These are phyloP conservation scores for Hortaea werneckii DNA, from an alignment of 2,329 filamentous ascomycete species.

Conservation along the genomic window DNA sequence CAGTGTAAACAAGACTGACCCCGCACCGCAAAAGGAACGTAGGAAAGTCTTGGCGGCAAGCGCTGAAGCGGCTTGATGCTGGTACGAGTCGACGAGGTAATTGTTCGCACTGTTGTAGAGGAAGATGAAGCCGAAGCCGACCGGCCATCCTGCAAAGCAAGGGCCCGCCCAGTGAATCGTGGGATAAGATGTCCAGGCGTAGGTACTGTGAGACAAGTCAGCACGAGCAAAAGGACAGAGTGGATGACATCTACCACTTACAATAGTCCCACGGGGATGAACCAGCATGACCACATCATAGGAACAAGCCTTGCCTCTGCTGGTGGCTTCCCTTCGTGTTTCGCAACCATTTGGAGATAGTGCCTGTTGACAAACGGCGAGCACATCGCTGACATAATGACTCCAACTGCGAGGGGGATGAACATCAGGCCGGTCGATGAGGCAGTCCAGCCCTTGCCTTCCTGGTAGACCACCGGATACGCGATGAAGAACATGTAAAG, in stretches of 20 bases:
- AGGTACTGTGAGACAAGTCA: conserved; percentile 35
- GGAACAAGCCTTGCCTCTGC: conserved; percentile 3
- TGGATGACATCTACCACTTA: not conserved
- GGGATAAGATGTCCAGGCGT: conserved; percentile 59
- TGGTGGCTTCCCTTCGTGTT: conserved; percentile 62
- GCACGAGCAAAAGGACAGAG: conserved; percentile 43
- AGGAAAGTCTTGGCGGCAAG: conserved; percentile 30
- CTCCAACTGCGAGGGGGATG: conserved; percentile 20
- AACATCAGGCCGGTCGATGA: conserved; percentile 64
- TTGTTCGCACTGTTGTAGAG: conserved; percentile 30
- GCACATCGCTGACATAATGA: conserved; percentile 17
- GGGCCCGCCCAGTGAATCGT: conserved; percentile 61
- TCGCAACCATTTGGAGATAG: conserved; percentile 55
- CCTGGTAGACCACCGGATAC: conserved; percentile 56
- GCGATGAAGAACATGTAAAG: conserved; percentile 71
- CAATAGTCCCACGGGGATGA: conserved; percentile 56
- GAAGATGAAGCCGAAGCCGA: conserved; percentile 25
- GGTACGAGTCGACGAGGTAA: conserved; percentile 51
- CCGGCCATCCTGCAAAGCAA: conserved; percentile 19
- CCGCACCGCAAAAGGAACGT: conserved; percentile 27
- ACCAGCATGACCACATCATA: conserved; percentile 35
- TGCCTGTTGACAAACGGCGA: conserved; percentile 67
- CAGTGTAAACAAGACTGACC: conserved; percentile 28
- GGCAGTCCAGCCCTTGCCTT: conserved; percentile 71
- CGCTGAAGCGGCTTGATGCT: conserved; percentile 58